Conservation (phyloP, 345 rosid species). For the Euphorbia tirucalli region DNA sequence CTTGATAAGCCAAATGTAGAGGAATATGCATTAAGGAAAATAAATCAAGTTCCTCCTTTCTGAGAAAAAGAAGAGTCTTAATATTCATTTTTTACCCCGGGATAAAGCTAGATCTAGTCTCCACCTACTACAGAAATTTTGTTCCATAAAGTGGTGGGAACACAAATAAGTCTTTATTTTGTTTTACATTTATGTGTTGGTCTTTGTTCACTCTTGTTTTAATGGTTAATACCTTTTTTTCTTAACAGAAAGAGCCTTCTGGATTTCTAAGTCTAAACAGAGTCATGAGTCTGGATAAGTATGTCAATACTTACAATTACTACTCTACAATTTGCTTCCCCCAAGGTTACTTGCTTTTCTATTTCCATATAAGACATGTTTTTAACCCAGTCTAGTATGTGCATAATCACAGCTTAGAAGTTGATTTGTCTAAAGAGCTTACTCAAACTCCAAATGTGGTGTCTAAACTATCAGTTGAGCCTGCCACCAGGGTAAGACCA, state of each 20-base stretch:
- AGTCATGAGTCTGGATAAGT: slow-evolving; percentile 93
- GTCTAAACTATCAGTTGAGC: slow-evolving; percentile 30
- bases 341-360: neutral
- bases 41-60: too few species aligned
- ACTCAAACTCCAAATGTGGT: slow-evolving; percentile 41
- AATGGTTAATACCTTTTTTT: neutral
- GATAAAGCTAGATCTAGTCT: neutral
- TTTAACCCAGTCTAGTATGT: neutral
- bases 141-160: neutral
- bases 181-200: neutral
- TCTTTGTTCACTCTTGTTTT: neutral
- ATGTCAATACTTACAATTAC: slow-evolving; percentile 14
- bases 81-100: neutral
- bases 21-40: too few species aligned
- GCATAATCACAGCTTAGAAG: slow-evolving; percentile 53
- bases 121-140: neutral
- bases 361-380: neutral
- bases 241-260: slow-evolving; percentile 65
- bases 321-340: slow-evolving; percentile 16
- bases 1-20: too few species aligned
- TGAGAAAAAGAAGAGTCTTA: too few species aligned
- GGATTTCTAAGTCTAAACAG: slow-evolving; percentile 86
- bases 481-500: slow-evolving; percentile 37
- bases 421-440: slow-evolving; percentile 86
- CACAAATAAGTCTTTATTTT: neutral